Evolutionary conservation across 140 eudicot species (phyloP), one percentile per base, ranked within the genome.

Genomic region (Oenanthe javanica): DNA sequence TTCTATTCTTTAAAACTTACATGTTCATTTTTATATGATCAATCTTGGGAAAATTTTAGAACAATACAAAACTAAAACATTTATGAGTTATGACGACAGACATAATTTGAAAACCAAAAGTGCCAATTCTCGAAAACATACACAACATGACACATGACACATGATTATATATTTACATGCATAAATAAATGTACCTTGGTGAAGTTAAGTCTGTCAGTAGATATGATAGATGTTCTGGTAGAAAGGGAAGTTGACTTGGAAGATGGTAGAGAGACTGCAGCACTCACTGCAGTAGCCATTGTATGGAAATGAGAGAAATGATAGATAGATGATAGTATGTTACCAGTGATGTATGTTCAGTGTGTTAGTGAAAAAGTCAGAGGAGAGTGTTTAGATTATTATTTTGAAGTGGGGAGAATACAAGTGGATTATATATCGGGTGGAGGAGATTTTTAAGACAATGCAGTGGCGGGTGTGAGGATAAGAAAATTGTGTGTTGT

Each of bases 201-300:
- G 85, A 86, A 84, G 77, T 47, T 78, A 70, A 89, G 52, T 50
- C 85, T 86, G 55, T 76, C 66, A 27, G 79, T n/a, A 10, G 79
- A 76, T 43, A 76, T 51, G 79, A 76, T 49, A 18, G 47, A 52
- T 51, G 79, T 71, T 88, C 96, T 87, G 50, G 88, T 38, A 2
- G 97, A 71, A 66, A 91, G 85, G 19, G 88, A 57, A 64, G 96
- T 47, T 76, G 97, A 87, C 63, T 87, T 95, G 78, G 99, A 86
- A 19, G 97, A 88, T 19, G 97, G 89, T 25, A 95, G 91, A 73
- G 97, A 88, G 78, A 90, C 96, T 71, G 96, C 84, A 59, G 97
- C 97, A 83, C 91, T 92, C 10, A 95, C 97, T 79, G 99, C 89
- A 85, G 97, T 77, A 79, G 99, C 97, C 99, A 95, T 95, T 79